phyloP scores from a whole-genome alignment of 768 basidiomycete genomes.

The Jaapia argillacea region DNA sequence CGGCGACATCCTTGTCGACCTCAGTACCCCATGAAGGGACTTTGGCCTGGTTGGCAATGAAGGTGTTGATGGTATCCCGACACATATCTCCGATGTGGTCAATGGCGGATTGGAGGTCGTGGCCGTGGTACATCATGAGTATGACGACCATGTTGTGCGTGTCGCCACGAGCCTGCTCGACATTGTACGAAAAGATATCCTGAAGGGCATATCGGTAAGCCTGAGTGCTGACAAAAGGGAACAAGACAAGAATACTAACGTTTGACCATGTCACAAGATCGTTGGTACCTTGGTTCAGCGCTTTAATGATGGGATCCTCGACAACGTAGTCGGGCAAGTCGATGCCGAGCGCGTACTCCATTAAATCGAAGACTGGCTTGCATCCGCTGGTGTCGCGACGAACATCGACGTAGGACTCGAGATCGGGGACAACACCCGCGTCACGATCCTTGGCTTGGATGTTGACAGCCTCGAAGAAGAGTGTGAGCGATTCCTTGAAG shows the following conservation, averaged over 20 bases:
- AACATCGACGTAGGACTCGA: constrained; percentile 43
- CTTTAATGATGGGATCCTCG: constrained; percentile 36
- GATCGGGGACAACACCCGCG: constrained; percentile 18
- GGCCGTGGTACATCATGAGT: constrained; percentile 49
- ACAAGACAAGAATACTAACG: constrained; percentile 13
- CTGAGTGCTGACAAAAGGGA: constrained; percentile 5
- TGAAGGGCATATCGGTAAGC: constrained; percentile 14
- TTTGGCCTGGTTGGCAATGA: constrained; percentile 32
- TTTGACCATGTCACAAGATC: constrained; percentile 38
- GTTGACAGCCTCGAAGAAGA: constrained; percentile 21
- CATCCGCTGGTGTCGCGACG: constrained; percentile 45
- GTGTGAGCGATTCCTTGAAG: constrained; percentile 20
- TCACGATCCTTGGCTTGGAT: constrained; percentile 20
- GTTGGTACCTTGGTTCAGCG: constrained; percentile 36
- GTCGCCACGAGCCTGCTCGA: constrained; percentile 57
- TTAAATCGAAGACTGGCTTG: constrained; percentile 38
- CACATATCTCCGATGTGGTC: constrained; percentile 58
- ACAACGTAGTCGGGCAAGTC: constrained; percentile 45
- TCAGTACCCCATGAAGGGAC: constrained; percentile 57
- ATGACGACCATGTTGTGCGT: constrained; percentile 69
- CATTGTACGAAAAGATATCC: constrained; percentile 73
- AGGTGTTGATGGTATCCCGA: constrained; percentile 40
- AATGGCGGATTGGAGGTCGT: constrained; percentile 50
- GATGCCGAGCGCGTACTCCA: constrained; percentile 43
- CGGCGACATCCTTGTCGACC: constrained; percentile 44